Evolutionary conservation across 1,139 yeast genomes (phyloP), one percentile per base, ranked within the genome.

Genomic region (Pichia sp.): DNA sequence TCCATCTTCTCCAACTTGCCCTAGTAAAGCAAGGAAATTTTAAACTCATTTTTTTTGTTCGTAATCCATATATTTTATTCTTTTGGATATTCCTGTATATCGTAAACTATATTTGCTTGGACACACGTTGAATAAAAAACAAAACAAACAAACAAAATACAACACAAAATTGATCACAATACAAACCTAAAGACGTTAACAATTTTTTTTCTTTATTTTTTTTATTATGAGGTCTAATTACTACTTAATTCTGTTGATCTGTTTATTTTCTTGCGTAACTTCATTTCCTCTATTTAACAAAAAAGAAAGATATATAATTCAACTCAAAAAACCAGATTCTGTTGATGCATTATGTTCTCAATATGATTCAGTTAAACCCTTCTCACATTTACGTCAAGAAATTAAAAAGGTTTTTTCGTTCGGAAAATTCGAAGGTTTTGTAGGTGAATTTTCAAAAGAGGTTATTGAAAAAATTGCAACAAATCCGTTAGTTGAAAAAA

Each of bases 341-440:
- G 54, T 62, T 51, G 69, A 67, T 38, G 61, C 59, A 34, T 55
- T 67, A 16, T 65, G 68, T 33, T 48, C 58, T 3, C 64, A 60
- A 47, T 69, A 66, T 50, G 69, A 65, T 42, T 54, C 51, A 29
- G 55, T 61, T 19, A 56, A 50, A 47, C 47, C 61, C 1, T 48
- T 61, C 51, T 64, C 46, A 10, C 73, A 76, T 57, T 69, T 81
- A 25, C 70, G 75, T 51, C 73, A 77, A 3, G 71, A 72, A 34
- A 75, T 81, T 33, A 69, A 70, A 28, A 70, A 71, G 44, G 68
- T 76, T 10, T 75, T 79, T 55, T 71, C 80, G 0, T 79, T 86
- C 59, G 91, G 90, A 0, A 73, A 73, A 25, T 83, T 84, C 61
- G 79, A 77, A 58, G 90, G 86, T 0, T 79, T 85, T 58, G 72